These are phyloP conservation scores for Exophiala viscosa DNA, from an alignment of 2,329 filamentous ascomycete species.

Conservation along the genomic window DNA sequence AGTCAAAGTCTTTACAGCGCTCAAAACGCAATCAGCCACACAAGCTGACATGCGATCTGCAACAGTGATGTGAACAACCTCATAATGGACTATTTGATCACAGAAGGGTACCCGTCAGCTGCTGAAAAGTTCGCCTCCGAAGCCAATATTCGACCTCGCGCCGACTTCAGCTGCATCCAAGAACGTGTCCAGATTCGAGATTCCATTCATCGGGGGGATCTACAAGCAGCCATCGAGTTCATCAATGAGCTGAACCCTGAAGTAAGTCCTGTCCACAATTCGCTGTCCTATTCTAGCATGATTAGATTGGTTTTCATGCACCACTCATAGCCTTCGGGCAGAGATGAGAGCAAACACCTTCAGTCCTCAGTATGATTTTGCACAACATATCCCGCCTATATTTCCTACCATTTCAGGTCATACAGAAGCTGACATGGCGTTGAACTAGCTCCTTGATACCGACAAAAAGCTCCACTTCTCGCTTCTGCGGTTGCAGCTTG, in stretches of 20 bases:
- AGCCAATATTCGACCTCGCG: conserved; percentile 75
- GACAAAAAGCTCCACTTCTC: conserved; percentile 84
- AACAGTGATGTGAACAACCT: conserved; percentile 87
- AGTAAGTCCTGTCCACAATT: conserved; percentile 56
- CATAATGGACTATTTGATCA: conserved; percentile 94
- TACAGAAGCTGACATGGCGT: conserved; percentile 6
- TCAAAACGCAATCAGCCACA: not conserved
- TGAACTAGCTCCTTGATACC: conserved; percentile 73
- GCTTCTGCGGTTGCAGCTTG: conserved; percentile 81
- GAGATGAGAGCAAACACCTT: conserved; percentile 86
- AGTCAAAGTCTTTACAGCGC: conserved; percentile 2
- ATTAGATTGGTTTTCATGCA: conserved; percentile 99
- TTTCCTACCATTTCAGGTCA: not conserved
- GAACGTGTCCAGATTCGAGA: conserved; percentile 78
- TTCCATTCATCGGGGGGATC: conserved; percentile 79
- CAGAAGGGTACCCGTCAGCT: conserved; percentile 88
- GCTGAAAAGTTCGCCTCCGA: conserved; percentile 92
- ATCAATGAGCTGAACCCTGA: conserved; percentile 88
- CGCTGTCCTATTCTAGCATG: conserved; percentile 57
- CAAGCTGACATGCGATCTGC: conserved; percentile 28
- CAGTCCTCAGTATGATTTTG: conserved; percentile 80
- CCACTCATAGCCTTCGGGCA: conserved; percentile 91
- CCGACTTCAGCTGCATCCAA: conserved; percentile 69
- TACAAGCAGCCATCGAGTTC: conserved; percentile 77
- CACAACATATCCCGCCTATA: conserved; percentile 21